A percentile compares a stretch with the other conserved stretches of the same genome.
These are phyloP conservation scores for Batkoa obscura DNA, from an alignment of 371 early-diverging fungal genomes.

Conservation along the genomic window DNA sequence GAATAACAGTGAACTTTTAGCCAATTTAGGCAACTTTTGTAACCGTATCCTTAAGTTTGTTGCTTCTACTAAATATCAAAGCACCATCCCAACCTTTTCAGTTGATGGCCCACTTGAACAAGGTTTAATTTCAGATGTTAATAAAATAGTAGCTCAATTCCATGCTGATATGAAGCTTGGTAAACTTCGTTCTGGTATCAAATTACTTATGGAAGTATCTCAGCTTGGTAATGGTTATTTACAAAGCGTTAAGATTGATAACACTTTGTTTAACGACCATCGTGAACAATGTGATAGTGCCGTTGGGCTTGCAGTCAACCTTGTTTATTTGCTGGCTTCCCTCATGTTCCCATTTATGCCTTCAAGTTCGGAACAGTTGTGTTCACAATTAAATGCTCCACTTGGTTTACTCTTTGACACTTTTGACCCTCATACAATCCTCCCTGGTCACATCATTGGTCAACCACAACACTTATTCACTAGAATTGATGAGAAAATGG, in stretches of 20 bases:
- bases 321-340: slow-evolving; percentile 74
- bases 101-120: slow-evolving; percentile 25
- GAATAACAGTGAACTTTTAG: slow-evolving; percentile 91
- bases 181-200: slow-evolving; percentile 68
- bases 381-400: slow-evolving; percentile 61
- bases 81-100: slow-evolving; percentile 41
- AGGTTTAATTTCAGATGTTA: slow-evolving; percentile 60
- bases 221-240: slow-evolving; percentile 89
- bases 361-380: slow-evolving; percentile 52
- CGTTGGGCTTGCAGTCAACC: slow-evolving; percentile 58
- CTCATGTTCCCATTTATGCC: slow-evolving; percentile 93
- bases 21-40: slow-evolving; percentile 97
- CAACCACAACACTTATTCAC: slow-evolving; percentile 81
- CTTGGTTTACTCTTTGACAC: slow-evolving; percentile 48
- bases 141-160: slow-evolving; percentile 57
- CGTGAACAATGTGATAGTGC: slow-evolving; percentile 74
- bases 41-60: slow-evolving; percentile 96
- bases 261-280: slow-evolving; percentile 52
- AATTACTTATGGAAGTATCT: slow-evolving; percentile 82
- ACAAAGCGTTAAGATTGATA: slow-evolving; percentile 81
- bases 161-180: slow-evolving; percentile 61
- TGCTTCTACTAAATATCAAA: slow-evolving; percentile 62
- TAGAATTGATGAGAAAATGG: slow-evolving; percentile 64
- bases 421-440: slow-evolving; percentile 41
- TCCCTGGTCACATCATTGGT: slow-evolving; percentile 65